Evolutionary conservation across 257 asterid genomes (phyloP).

Genomic region (Solanum bulbocastanum): DNA sequence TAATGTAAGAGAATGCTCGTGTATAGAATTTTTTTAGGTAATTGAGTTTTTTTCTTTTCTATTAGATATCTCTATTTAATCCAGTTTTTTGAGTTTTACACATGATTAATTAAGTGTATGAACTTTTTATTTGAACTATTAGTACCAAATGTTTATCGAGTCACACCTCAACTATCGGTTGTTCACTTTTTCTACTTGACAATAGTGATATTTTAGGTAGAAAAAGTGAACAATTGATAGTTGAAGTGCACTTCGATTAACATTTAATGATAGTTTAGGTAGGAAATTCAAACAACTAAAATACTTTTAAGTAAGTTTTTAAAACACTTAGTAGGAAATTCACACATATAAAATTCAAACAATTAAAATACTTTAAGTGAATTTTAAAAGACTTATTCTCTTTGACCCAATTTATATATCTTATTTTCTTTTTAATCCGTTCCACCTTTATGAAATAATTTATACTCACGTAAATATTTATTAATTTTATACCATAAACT

Average conservation of each 20-base stretch:
- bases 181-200: neutral
- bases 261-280: too few species aligned
- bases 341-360: neutral
- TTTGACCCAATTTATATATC: neutral
- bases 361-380: too few species aligned
- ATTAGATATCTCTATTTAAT: too few species aligned
- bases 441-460: too few species aligned
- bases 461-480: too few species aligned
- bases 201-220: neutral
- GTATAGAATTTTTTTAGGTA: too few species aligned
- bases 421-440: too few species aligned
- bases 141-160: neutral
- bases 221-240: neutral
- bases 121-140: neutral
- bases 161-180: neutral
- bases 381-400: too few species aligned
- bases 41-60: neutral
- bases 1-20: neutral
- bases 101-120: neutral
- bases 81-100: too few species aligned
- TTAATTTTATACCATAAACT: too few species aligned
- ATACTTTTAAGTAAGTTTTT: too few species aligned
- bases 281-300: neutral
- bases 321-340: too few species aligned
- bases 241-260: neutral